These are phyloP conservation scores for Lecanicillium sp. DNA, from an alignment of 2,329 filamentous ascomycete genomes.

Conservation along the genomic window DNA sequence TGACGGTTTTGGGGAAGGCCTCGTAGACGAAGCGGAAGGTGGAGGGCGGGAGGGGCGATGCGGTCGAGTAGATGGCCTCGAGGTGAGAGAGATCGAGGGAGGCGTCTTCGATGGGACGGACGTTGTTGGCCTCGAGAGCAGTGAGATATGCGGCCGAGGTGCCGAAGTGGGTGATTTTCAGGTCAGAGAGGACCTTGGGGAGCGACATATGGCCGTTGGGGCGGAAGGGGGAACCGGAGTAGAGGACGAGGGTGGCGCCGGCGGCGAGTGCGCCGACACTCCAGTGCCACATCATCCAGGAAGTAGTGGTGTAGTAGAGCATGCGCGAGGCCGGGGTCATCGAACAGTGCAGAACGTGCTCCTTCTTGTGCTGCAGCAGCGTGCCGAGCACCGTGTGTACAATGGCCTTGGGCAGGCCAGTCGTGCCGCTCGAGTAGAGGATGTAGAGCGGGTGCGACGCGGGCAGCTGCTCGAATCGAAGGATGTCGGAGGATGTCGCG, in stretches of 20 bases:
- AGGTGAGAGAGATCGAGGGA: constrained; percentile 57
- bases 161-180: constrained; percentile 86
- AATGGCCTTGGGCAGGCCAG: constrained; percentile 82
- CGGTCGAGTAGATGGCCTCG: constrained; percentile 87
- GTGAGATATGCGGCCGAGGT: constrained; percentile 93
- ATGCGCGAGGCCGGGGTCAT: constrained; percentile 66
- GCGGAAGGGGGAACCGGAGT: constrained; percentile 86
- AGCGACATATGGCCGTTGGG: constrained; percentile 75
- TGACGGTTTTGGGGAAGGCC: constrained; percentile 72
- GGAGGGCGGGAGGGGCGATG: constrained; percentile 83
- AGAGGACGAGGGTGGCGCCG: constrained; percentile 78
- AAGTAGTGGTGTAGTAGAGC: constrained; percentile 91
- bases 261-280: constrained; percentile 78
- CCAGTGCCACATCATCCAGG: constrained; percentile 99
- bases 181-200: constrained; percentile 71
- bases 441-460: constrained; percentile 91
- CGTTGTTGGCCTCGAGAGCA: constrained; percentile 72
- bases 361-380: constrained; percentile 94
- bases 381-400: constrained; percentile 88
- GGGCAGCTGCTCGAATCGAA: constrained; percentile 68
- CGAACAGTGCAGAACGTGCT: constrained; percentile 82
- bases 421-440: constrained; percentile 89
- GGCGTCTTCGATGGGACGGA: constrained; percentile 50
- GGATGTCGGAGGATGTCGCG: constrained; percentile 37
- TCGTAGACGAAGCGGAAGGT: constrained; percentile 88